Evolutionary conservation across 805 yeast species (phyloP), one percentile per base, ranked within the genome.

Genomic region (Zygosaccharomyces rouxii): DNA sequence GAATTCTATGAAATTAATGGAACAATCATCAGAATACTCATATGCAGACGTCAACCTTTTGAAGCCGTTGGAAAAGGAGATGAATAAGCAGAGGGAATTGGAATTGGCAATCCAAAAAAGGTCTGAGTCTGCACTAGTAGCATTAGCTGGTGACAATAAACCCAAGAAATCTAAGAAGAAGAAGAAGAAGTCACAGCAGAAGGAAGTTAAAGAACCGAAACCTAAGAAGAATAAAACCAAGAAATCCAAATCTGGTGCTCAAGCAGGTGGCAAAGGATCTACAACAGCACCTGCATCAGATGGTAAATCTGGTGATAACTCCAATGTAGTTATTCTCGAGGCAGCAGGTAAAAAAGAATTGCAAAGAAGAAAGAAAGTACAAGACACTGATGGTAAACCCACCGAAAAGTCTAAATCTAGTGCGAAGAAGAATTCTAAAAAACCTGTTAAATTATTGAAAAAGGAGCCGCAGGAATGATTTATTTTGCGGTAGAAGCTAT

Each of bases 281-380:
- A 31, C 37, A 14, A 42, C 46, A 33, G 43, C 21, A 6, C 13
- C n/a, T 14, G 16, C 30, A 11, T n/a, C 9, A 13, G 22, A 42
- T 10, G 37, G 19, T 14, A 14, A 33, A 33, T 9, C 37, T 14
- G 37, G 14, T 10, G 31, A 30, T 18, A 60, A 59, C 41, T 56
- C 60, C 14, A 63, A 63, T 38, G 52, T 60, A 7, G 67, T 63
- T 2, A 62, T 64, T 2, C 47, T 64, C 16, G 69, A 63, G 35
- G 67, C 62, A 11, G 68, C 67, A 14, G 67, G 67, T 10, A 60
- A 57, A 42, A 63, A 54, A 49, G 66, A 62, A 35, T 38, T 64
- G 33, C 60, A 57, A 42, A 58, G 60, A 47, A 52, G 65, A 38
- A 59, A 56, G 37, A 58, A 56, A 35, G 35, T 56, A 25, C 51